Evolutionary conservation across 805 yeast genomes (phyloP).

Genomic region (Saccharomycopsis amapae): DNA sequence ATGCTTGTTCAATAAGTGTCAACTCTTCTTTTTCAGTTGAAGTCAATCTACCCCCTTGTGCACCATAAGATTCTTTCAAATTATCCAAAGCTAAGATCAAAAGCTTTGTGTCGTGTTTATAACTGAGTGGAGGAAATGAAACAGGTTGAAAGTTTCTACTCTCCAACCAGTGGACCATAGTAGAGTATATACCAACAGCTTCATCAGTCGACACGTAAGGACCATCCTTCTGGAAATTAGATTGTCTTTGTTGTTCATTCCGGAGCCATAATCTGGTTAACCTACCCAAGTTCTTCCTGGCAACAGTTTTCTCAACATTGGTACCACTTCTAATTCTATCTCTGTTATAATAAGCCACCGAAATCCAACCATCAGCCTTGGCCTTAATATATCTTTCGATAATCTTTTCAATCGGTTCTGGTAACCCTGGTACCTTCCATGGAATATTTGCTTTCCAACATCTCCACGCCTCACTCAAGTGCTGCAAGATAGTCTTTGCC

Average conservation of each 20-base stretch:
- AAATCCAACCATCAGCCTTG: constrained; percentile 94
- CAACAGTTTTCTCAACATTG: constrained; percentile 89
- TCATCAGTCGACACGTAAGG: constrained; percentile 82
- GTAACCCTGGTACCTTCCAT: constrained; percentile 96
- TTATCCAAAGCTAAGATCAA: constrained; percentile 84
- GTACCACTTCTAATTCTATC: constrained; percentile 86
- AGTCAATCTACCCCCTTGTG: constrained; percentile 71
- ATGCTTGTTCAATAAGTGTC: constrained; percentile 91
- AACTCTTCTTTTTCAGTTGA: constrained; percentile 87
- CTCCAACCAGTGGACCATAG: constrained; percentile 90
- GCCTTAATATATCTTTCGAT: constrained; percentile 88
- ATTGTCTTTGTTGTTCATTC: constrained; percentile 85
- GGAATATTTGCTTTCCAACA: constrained; percentile 99
- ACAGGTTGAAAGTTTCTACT: constrained; percentile 76
- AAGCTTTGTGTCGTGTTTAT: constrained; percentile 89
- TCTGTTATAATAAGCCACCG: constrained; percentile 87
- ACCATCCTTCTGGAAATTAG: constrained; percentile 70
- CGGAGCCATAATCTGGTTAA: constrained; percentile 88
- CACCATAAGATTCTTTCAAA: constrained; percentile 70
- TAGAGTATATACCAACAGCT: constrained; percentile 79
- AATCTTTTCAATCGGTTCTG: constrained; percentile 79
- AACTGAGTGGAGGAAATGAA: constrained; percentile 87
- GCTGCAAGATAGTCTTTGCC: constrained; percentile 83
- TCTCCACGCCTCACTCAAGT: constrained; percentile 96
- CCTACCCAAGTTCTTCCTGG: constrained; percentile 87